A percentile compares a stretch with the other conserved stretches of the same genome.
phyloP scores from a whole-genome alignment of 208 protist species.

The Strigomonas galati region DNA sequence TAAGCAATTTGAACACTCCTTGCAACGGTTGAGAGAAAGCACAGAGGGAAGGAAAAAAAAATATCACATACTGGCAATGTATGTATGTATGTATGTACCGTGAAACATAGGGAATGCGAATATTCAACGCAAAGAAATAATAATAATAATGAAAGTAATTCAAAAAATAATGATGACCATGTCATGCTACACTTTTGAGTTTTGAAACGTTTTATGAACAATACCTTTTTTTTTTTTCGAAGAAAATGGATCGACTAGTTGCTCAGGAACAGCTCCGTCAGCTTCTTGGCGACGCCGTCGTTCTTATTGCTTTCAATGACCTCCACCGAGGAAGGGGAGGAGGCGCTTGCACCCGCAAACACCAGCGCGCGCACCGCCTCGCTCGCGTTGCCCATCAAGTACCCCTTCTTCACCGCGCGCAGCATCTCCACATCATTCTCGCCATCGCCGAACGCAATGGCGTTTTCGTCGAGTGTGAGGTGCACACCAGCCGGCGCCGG shows the following conservation, averaged over 20 bases:
- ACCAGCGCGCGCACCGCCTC: constrained; percentile 20
- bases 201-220: too few species aligned
- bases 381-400: constrained; percentile 40
- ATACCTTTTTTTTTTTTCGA: too few species aligned
- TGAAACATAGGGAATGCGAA: too few species aligned
- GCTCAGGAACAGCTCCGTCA: constrained; percentile 16
- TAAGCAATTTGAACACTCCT: too few species aligned
- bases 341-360: not conserved
- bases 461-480: constrained; percentile 24
- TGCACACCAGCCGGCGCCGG: not conserved
- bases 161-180: constrained; percentile 4
- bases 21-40: too few species aligned
- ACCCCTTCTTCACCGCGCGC: constrained; percentile 25
- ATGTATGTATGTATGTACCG: not conserved
- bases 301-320: constrained; percentile 20
- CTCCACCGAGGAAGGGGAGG: constrained; percentile 15
- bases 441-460: constrained; percentile 50
- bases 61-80: too few species aligned
- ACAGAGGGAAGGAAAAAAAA: too few species aligned
- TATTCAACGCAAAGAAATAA: too few species aligned
- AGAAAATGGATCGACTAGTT: too few species aligned
- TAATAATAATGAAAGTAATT: not conserved
- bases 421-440: constrained; percentile 47
- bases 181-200: not conserved
- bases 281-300: constrained; percentile 23